A percentile compares a stretch with the other conserved stretches of the same genome.
phyloP scores from a whole-genome alignment of 2,329 filamentous ascomycete species.

The Phaeoacremonium minimum region DNA sequence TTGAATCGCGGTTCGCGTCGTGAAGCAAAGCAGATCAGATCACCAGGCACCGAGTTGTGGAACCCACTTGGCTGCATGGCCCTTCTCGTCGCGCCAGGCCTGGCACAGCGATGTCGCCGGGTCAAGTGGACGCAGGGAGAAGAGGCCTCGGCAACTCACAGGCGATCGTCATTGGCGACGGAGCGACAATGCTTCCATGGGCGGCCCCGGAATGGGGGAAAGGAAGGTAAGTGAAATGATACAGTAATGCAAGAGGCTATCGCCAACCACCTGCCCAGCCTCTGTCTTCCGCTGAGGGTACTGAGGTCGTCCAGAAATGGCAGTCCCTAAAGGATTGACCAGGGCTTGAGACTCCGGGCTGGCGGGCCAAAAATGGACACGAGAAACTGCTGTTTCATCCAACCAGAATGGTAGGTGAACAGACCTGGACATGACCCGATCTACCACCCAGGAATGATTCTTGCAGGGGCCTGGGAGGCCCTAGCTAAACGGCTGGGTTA shows the following conservation, averaged over 20 bases:
- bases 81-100: no score
- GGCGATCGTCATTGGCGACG: no score
- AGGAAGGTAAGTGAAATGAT: no score
- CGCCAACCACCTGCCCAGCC: no score
- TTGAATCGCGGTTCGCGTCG: neutral
- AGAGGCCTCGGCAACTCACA: neutral
- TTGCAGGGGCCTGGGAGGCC: neutral
- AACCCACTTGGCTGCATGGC: neutral
- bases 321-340: neutral
- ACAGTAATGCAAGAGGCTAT: no score
- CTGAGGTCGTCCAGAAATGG: no score
- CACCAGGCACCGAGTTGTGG: neutral
- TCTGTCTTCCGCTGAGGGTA: no score
- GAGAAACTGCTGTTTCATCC: conserved; percentile 38
- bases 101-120: neutral
- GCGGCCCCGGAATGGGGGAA: no score
- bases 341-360: conserved; percentile 12
- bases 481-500: neutral
- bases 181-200: no score
- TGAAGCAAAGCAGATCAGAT: neutral
- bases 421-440: conserved; percentile 11
- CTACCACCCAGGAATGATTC: conserved; percentile 9
- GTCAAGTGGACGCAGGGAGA: neutral
- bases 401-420: conserved; percentile 19
- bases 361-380: conserved; percentile 34